A percentile compares a stretch with the other conserved stretches of the same genome.
These are phyloP conservation scores for Coelastrella sp. DNA, from an alignment of 139 green algal genomes.

Conservation along the genomic window DNA sequence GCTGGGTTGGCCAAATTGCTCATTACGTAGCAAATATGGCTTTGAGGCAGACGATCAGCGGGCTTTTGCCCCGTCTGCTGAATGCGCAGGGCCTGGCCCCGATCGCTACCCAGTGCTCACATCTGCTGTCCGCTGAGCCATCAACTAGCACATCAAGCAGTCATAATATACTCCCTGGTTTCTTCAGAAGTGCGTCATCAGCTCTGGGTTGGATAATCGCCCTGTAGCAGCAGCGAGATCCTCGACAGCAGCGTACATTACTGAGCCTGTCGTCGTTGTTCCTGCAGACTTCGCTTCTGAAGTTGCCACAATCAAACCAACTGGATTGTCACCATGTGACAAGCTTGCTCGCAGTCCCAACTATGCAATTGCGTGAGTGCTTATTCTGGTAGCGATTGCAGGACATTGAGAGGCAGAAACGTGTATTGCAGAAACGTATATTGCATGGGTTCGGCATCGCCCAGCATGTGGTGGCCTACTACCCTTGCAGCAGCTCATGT, in stretches of 20 bases:
- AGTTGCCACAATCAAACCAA: slow-evolving; percentile 28
- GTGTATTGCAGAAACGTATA: too few species aligned
- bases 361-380: slow-evolving; percentile 64
- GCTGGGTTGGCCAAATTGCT: not conserved
- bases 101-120: slow-evolving; percentile 27
- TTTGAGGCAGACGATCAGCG: slow-evolving; percentile 5
- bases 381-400: not conserved
- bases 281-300: slow-evolving; percentile 43
- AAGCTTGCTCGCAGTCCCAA: slow-evolving; percentile 58
- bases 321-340: slow-evolving; percentile 48
- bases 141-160: slow-evolving; percentile 17
- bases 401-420: too few species aligned
- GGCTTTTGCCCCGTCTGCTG: slow-evolving; percentile 42
- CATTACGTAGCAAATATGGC: slow-evolving; percentile 41
- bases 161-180: not conserved
- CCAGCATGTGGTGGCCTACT: too few species aligned
- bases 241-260: not conserved
- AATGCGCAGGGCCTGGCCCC: not conserved
- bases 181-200: not conserved
- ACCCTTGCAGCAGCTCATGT: too few species aligned
- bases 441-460: too few species aligned
- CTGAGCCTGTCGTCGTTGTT: not conserved
- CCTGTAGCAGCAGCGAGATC: not conserved
- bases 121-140: not conserved
- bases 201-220: not conserved